phyloP scores from a whole-genome alignment of 2,329 filamentous ascomycete genomes.

The Phialocephala subalpina region DNA sequence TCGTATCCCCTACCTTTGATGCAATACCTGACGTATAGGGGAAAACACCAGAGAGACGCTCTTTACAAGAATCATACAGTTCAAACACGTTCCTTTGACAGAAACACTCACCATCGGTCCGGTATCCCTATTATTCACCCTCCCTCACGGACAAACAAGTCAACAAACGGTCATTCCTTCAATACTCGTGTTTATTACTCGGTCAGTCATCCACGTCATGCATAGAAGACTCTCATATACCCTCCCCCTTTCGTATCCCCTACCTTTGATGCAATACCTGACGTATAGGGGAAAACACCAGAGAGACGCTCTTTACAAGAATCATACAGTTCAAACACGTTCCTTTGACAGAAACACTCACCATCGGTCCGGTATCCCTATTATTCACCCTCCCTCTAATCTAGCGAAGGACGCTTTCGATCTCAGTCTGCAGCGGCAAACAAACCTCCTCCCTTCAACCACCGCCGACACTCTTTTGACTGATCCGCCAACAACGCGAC shows the following conservation, averaged over 20 bases:
- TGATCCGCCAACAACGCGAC: not conserved
- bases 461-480: not conserved
- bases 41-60: not conserved
- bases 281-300: not conserved
- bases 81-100: not conserved
- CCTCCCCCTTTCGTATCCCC: not conserved
- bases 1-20: no score
- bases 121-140: conserved; percentile 4
- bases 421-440: not conserved
- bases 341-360: conserved; percentile 4
- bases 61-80: conserved; percentile 3
- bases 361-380: not conserved
- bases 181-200: conserved; percentile 24
- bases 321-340: conserved; percentile 1
- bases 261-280: not conserved
- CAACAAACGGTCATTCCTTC: conserved; percentile 2
- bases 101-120: not conserved
- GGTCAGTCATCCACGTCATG: conserved; percentile 21
- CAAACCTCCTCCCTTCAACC: not conserved
- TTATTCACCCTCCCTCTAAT: not conserved
- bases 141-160: no score
- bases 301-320: not conserved
- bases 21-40: not conserved
- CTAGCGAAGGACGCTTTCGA: conserved; percentile 1
- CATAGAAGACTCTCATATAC: conserved; percentile 5